These are phyloP conservation scores for Vitis rupestris DNA, from an alignment of 164 flowering plant genomes.

Conservation along the genomic window DNA sequence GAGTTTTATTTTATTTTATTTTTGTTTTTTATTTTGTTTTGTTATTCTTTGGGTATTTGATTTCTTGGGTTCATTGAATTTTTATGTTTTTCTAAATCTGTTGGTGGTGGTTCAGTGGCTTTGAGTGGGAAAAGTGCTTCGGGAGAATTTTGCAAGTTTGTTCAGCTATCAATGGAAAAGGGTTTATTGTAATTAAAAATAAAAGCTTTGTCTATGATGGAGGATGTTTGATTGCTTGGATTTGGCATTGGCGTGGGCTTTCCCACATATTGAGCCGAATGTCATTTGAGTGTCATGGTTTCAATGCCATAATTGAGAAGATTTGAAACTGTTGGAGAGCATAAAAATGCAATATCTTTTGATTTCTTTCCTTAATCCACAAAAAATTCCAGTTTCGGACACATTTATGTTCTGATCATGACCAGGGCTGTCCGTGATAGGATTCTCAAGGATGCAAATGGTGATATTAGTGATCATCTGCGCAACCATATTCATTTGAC, in stretches of 20 bases:
- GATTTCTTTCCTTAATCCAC: slow-evolving; percentile 21
- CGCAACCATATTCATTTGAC: slow-evolving; percentile 91
- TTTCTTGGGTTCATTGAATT: background rate
- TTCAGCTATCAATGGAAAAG: background rate
- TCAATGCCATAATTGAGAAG: slow-evolving; percentile 12
- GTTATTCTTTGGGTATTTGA: background rate
- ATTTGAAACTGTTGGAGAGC: slow-evolving; percentile 4
- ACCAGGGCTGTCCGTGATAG: slow-evolving; percentile 70
- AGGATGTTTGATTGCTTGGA: slow-evolving; percentile 11
- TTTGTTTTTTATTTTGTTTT: too few relatives aligned
- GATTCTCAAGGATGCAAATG: slow-evolving; percentile 81
- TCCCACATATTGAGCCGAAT: background rate
- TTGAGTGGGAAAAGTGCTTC: background rate
- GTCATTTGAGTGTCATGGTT: background rate
- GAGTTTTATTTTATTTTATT: background rate
- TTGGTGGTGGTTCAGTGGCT: background rate
- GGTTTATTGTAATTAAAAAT: background rate
- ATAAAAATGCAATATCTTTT: slow-evolving; percentile 22
- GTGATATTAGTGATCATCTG: slow-evolving; percentile 78
- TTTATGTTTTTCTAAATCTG: background rate
- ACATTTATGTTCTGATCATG: slow-evolving; percentile 54
- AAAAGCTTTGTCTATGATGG: background rate
- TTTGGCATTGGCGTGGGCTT: slow-evolving; percentile 7
- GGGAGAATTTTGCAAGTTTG: slow-evolving; percentile 3
- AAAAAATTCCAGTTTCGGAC: slow-evolving; percentile 17